Base-by-base conservation (phyloP, 176 grass and related monocot species). In the Leersia perrieri region DNA sequence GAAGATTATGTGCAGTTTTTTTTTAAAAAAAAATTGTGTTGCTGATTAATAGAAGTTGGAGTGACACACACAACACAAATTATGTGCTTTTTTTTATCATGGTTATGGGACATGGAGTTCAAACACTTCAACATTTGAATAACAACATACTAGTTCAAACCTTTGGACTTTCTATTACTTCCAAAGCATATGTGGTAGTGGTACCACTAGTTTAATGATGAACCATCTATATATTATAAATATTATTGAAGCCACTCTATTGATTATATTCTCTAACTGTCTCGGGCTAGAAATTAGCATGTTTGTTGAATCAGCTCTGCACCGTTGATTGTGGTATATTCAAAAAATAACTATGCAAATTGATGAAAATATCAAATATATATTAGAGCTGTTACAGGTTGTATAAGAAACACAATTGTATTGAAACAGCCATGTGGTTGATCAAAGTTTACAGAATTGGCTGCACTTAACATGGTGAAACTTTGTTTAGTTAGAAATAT, bases 401-500 rank as follows among this genome's bases (percentile, higher is more conserved):
- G 14, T 45, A 14, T 45, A 53, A 53, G 18, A 53, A 53, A 53
- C 22, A 53, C 6, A 0, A 22, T 53, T n/a, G 20, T 2, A 53
- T 22, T n/a, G 20, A 7, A 51, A 53, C 49, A 53, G 22, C 20
- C 49, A 53, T 53, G 18, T 15, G 49, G 49, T 63, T 75, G 49
- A 16, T 70, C 63, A 75, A 63, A 45, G 40, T 25, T 71, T 47
- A 22, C 31, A 81, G 22, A 62, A 27, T 75, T 47, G 35, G 8
- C 2, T 34, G 36, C 30, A n/a, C 23, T 35, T 74, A 16, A 40
- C 55, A 70, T 55, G 40, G 25, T 42, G 69, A 32, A 40, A 82
- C 35, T 64, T 87, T 38, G n/a, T 81, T 77, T 70, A 60, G 64
- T 34, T 9, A 76, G 67, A 76, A n/a, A 30, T 44, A 73, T 47